Base-by-base conservation (phyloP, 2,329 filamentous ascomycete genomes). In the Triangularia verruculosa region DNA sequence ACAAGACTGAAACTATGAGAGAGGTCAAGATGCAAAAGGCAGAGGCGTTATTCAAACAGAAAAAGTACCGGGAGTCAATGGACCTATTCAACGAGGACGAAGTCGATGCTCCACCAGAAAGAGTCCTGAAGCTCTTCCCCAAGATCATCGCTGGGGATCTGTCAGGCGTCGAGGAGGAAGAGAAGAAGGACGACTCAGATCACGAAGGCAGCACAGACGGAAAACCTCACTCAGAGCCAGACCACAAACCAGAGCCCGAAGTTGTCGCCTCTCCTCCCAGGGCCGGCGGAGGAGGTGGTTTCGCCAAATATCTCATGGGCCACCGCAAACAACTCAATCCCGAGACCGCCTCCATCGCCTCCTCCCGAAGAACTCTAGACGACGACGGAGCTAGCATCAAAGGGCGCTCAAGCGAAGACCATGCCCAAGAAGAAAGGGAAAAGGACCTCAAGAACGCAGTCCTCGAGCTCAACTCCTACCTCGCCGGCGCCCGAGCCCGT, bases 11-110 rank as follows among this genome's bases (percentile, higher is more conserved):
- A 57, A 89, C 91, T 9, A 82, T 97, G 64, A 86, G 93, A 27
- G 90, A 96, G 70, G 88, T 96, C 70, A 96, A 94, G 78, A 95
- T 96, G 79, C 84, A 90, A 69, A 99, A 99, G 74, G 95, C 94
- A 0, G 92, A 96, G 74, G 79, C 82, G 13, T 79, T 98, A 4
- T 99, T 99, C 71, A 87, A 88, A 64, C 82, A 91, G 69, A 90
- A 88, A 70, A 96, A 90, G 73, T 99, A 93, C 72, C 85, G 89
- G 43, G 89, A 93, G 57, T 89, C 94, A 1, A 84, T 99, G 78
- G 93, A 98, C 70, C 78, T 99, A 1, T 98, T 98, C 77, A 87
- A 86, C 60, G 85, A 87, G 69, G 91, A 91, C 3, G 90, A 95
- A 61, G 92, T 97, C 2, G 88, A 92, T 70, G 93, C 95, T 0